A percentile compares a stretch with the other conserved stretches of the same genome.
Conservation (phyloP, 2,329 filamentous ascomycete species). For the Xylariaceae sp. region DNA sequence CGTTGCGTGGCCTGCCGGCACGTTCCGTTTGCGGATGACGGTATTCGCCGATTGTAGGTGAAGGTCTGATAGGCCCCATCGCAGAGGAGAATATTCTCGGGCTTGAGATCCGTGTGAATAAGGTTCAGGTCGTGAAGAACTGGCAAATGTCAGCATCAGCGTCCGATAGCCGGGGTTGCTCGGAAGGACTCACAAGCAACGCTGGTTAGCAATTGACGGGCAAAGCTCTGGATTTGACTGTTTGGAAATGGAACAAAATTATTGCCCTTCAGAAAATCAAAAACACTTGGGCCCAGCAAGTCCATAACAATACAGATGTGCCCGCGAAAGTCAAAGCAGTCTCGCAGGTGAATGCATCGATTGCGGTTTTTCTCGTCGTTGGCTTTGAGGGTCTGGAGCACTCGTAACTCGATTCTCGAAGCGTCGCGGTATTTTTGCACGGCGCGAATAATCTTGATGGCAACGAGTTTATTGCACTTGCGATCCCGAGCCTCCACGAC, state of each 20-base stretch:
- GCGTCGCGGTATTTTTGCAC: slow-evolving; percentile 98
- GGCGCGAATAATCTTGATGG: slow-evolving; percentile 96
- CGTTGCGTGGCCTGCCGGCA: slow-evolving; percentile 60
- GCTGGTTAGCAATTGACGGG: slow-evolving; percentile 92
- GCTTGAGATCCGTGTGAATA: slow-evolving; percentile 81
- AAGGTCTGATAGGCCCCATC: slow-evolving; percentile 65
- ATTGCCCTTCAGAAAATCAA: slow-evolving; percentile 96
- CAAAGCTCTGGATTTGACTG: slow-evolving; percentile 97
- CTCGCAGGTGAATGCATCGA: slow-evolving; percentile 90
- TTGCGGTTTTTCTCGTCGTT: slow-evolving; percentile 93
- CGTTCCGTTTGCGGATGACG: slow-evolving; percentile 59
- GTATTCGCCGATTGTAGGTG: slow-evolving; percentile 66
- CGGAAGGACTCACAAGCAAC: slow-evolving; percentile 74
- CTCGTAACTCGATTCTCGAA: slow-evolving; percentile 87
- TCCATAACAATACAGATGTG: slow-evolving; percentile 87
- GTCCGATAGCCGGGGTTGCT: not conserved
- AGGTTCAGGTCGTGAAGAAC: slow-evolving; percentile 95
- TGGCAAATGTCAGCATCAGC: slow-evolving; percentile 38
- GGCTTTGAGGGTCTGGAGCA: slow-evolving; percentile 83
- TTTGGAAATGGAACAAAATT: slow-evolving; percentile 95
- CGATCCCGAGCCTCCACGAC: slow-evolving; percentile 89
- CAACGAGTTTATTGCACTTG: slow-evolving; percentile 71
- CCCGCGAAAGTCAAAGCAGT: slow-evolving; percentile 95
- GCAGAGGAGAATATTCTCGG: slow-evolving; percentile 65
- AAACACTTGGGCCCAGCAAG: slow-evolving; percentile 87